Percentiles rank a stretch among this genome's conserved stretches.
These are phyloP conservation scores for Brassica cretica DNA, from an alignment of 345 rosid genomes.

Conservation along the genomic window DNA sequence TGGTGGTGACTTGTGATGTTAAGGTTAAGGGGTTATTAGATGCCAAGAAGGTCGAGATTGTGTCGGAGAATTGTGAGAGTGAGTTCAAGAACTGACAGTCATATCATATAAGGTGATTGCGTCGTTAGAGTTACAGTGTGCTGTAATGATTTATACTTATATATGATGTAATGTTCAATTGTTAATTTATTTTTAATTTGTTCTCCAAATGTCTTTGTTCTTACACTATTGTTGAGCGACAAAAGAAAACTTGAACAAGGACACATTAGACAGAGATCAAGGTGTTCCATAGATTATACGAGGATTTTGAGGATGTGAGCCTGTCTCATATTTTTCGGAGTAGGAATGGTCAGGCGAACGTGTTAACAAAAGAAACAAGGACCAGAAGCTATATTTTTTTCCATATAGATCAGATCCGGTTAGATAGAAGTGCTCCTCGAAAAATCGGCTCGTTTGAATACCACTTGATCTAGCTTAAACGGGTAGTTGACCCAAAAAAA, in stretches of 20 bases:
- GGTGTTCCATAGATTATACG: no score
- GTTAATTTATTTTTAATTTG: not conserved
- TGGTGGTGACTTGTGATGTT: slow-evolving; percentile 51
- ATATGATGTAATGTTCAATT: slow-evolving; percentile 30
- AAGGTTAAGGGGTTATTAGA: slow-evolving; percentile 46
- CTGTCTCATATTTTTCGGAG: no score
- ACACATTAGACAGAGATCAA: not conserved
- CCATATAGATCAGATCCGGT: no score
- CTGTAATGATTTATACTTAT: slow-evolving; percentile 18
- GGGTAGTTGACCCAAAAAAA: no score
- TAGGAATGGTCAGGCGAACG: no score
- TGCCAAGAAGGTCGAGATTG: slow-evolving; percentile 39
- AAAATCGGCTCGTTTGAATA: no score
- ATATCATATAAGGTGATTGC: slow-evolving; percentile 20
- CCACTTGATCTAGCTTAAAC: no score
- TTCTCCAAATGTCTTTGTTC: slow-evolving; percentile 3
- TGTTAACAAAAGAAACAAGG: no score
- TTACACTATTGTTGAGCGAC: slow-evolving; percentile 17
- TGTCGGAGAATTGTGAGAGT: slow-evolving; percentile 51
- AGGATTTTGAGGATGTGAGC: no score
- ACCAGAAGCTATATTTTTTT: no score
- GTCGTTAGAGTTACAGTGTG: slow-evolving; percentile 31
- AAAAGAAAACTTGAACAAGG: slow-evolving; percentile 24
- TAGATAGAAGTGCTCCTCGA: no score
- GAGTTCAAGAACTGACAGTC: slow-evolving; percentile 38